phyloP scores from a whole-genome alignment of 805 yeast species.

The Hyphopichia homilentoma region DNA sequence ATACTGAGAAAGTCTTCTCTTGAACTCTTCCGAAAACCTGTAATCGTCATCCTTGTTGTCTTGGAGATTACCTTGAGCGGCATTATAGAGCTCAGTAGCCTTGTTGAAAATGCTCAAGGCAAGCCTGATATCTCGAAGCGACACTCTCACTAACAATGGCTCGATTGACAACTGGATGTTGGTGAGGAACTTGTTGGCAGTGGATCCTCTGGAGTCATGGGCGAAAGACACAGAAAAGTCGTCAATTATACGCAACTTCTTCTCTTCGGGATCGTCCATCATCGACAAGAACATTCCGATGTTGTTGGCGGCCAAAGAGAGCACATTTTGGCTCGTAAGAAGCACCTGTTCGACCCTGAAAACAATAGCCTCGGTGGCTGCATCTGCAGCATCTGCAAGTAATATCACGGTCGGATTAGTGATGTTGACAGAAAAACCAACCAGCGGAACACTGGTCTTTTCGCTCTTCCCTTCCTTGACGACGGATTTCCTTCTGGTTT shows the following conservation, averaged over 20 bases:
- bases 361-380: slow-evolving; percentile 81
- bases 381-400: slow-evolving; percentile 70
- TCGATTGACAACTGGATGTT: slow-evolving; percentile 69
- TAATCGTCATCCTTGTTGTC: slow-evolving; percentile 23
- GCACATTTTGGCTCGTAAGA: slow-evolving; percentile 62
- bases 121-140: slow-evolving; percentile 80
- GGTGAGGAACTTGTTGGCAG: slow-evolving; percentile 54
- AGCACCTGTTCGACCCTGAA: slow-evolving; percentile 80
- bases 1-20: slow-evolving; percentile 54
- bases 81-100: slow-evolving; percentile 54
- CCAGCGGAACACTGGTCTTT: slow-evolving; percentile 3
- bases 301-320: slow-evolving; percentile 65
- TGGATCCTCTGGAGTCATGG: slow-evolving; percentile 67
- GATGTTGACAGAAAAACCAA: slow-evolving; percentile 63
- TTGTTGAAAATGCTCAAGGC: slow-evolving; percentile 71
- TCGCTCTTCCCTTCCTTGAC: slow-evolving; percentile 1
- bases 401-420: slow-evolving; percentile 74
- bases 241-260: slow-evolving; percentile 72
- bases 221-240: slow-evolving; percentile 81
- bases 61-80: slow-evolving; percentile 14
- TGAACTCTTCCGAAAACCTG: slow-evolving; percentile 61
- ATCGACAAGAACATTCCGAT: slow-evolving; percentile 82
- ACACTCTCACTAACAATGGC: slow-evolving; percentile 74
- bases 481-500: neutral
- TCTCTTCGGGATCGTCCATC: slow-evolving; percentile 65